A percentile compares a stretch with the other conserved stretches of the same genome.
Evolutionary conservation across 345 rosid species (phyloP).

Genomic region (Corchorus capsularis): DNA sequence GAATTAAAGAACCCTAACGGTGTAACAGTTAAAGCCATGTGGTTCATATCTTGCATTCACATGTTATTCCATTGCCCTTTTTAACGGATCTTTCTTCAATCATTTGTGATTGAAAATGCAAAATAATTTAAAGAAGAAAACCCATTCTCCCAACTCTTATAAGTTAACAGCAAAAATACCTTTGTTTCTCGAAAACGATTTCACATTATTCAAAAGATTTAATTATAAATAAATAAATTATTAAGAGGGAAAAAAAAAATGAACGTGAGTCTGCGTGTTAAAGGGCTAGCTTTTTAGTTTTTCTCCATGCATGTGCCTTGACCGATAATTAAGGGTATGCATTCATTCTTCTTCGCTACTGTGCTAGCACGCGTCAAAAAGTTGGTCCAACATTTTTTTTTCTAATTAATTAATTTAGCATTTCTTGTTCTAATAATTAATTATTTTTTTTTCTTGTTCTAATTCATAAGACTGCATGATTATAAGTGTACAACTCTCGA

Average conservation of each 20-base stretch:
- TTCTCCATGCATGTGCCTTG: neutral
- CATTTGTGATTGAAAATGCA: neutral
- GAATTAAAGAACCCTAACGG: neutral
- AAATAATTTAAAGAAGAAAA: too few relatives aligned
- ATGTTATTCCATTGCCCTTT: neutral
- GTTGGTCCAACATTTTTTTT: neutral
- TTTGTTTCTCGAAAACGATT: neutral
- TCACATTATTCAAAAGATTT: neutral
- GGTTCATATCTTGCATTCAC: slow-evolving; percentile 10
- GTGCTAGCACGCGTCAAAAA: slow-evolving; percentile 6
- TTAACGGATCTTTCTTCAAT: neutral
- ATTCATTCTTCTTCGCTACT: neutral
- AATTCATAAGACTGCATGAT: too few relatives aligned
- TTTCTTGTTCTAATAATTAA: neutral
- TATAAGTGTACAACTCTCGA: too few relatives aligned
- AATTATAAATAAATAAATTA: too few relatives aligned
- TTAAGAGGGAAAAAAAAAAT: too few relatives aligned
- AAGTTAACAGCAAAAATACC: neutral
- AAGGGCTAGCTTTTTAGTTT: neutral
- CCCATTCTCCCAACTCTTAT: neutral
- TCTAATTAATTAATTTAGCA: neutral
- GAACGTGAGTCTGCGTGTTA: slow-evolving; percentile 3
- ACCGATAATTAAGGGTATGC: slow-evolving; percentile 11
- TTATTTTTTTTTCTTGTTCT: too few relatives aligned
- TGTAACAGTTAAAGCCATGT: slow-evolving; percentile 13